These are phyloP conservation scores for Ascomycota sp. DNA, from an alignment of 2,329 filamentous ascomycete genomes.

Conservation along the genomic window DNA sequence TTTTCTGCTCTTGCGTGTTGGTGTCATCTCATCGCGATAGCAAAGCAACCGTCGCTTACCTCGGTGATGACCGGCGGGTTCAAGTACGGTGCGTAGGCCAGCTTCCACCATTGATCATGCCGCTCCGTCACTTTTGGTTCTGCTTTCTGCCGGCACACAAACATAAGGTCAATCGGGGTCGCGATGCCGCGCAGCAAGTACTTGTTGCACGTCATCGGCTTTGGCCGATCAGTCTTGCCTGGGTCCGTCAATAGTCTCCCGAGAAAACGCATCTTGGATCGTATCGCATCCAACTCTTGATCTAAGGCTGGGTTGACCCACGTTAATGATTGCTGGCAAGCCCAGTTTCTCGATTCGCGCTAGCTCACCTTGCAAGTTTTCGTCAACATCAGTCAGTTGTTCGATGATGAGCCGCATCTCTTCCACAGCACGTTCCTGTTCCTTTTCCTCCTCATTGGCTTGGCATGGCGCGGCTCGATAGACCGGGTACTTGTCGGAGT, in stretches of 20 bases:
- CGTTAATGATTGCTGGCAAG: background rate
- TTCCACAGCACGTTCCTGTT: conserved; percentile 10
- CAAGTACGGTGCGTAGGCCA: conserved; percentile 20
- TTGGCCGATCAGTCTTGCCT: conserved; percentile 14
- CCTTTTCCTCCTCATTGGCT: conserved; percentile 13
- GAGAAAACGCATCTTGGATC: conserved; percentile 16
- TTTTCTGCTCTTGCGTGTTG: conserved; percentile 19
- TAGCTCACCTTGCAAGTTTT: conserved; percentile 15
- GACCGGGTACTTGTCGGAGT: conserved; percentile 17
- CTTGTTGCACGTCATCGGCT: conserved; percentile 20
- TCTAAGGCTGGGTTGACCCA: conserved; percentile 8
- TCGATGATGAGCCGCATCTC: conserved; percentile 12
- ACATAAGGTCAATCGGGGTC: conserved; percentile 24
- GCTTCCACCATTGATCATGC: conserved; percentile 35
- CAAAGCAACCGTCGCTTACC: conserved; percentile 15
- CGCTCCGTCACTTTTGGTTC: conserved; percentile 20
- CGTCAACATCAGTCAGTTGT: conserved; percentile 14
- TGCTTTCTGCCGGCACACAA: conserved; percentile 24
- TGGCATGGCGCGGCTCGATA: conserved; percentile 18
- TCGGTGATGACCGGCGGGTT: conserved; percentile 24
- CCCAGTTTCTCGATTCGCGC: background rate
- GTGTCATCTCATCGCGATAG: no score
- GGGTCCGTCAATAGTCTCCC: conserved; percentile 19
- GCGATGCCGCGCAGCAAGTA: conserved; percentile 32
- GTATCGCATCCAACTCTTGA: conserved; percentile 11